Conservation (phyloP, 768 basidiomycete species). For the Tylopilus plumbeoviolaceoides region DNA sequence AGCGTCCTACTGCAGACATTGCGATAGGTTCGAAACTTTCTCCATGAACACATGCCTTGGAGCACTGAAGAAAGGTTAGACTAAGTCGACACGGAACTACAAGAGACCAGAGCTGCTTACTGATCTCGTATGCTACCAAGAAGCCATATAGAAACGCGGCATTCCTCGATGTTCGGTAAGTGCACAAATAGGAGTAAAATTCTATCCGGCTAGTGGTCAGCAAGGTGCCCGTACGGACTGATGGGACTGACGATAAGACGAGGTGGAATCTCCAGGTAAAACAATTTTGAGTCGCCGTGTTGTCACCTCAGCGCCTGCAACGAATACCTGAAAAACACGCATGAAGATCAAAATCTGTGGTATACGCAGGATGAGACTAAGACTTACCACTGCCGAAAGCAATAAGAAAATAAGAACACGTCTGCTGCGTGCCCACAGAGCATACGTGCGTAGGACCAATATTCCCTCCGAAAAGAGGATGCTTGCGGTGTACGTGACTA, state of each 20-base stretch:
- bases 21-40: no score
- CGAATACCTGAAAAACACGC: conserved; percentile 14
- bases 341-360: no score
- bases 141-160: conserved; percentile 12
- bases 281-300: no score
- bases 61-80: conserved; percentile 17
- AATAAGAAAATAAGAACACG: conserved; percentile 16
- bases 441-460: conserved; percentile 27
- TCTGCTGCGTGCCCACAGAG: conserved; percentile 20
- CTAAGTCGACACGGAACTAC: background rate
- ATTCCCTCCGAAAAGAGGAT: conserved; percentile 17
- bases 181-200: no score
- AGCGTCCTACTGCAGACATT: conserved; percentile 10
- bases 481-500: conserved; percentile 17
- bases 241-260: no score
- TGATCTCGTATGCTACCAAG: no score
- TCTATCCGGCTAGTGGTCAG: no score
- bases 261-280: no score
- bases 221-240: no score
- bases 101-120: no score
- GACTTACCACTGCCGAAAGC: no score
- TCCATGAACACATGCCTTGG: conserved; percentile 24
- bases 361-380: conserved; percentile 1
- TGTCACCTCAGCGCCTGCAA: no score
- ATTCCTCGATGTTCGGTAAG: conserved; percentile 14